Evolutionary conservation across 176 grass and related monocot genomes (phyloP), one percentile per base, ranked within the genome.

Genomic region (Lolium multiflorum): DNA sequence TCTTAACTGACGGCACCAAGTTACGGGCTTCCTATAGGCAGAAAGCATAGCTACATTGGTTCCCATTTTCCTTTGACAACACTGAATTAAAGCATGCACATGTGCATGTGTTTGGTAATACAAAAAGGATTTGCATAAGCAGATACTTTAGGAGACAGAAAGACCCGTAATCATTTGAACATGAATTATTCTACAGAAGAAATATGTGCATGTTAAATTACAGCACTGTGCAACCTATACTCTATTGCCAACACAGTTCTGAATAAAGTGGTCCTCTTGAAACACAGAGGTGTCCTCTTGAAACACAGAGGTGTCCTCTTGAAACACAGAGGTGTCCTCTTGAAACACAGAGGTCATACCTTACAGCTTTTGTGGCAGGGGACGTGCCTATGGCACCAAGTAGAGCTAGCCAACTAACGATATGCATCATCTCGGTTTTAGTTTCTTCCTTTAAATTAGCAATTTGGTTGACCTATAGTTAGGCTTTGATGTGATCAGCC

Each of bases 391-490:
- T 24, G 41, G 41, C 10, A 72, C 70, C 9, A 48, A 48, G 20
- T 15, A 48, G 43, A 47, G 70, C n/a, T 73, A 49, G 13, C 43
- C 43, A 73, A n/a, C 18, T n/a, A 72, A 47, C 41, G 4, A 72
- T 72, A 24, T 72, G 20, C 70, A 72, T 47, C 46, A 72, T 72
- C 20, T 72, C 65, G 11, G 70, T 73, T 74, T 74, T 74, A 49
- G 43, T 49, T 74, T 5, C 44, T 49, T 74, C 11, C 6, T 25
- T 16, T 14, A n/a, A 26, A 8, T 74, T 74, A 26, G 21, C 6
- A 12, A 49, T 49, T 74, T 21, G 14, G 44, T 49, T 25, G 44
- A 49, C 6, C n/a, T 51, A 50, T 50, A 17, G 22, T 74, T 50
- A 50, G 3, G 46, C 21, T 50, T 74, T 2, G 22, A 51, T 74